Evolutionary conservation across 306 rosid genomes (phyloP).

Genomic region (Vigna hirtella): DNA sequence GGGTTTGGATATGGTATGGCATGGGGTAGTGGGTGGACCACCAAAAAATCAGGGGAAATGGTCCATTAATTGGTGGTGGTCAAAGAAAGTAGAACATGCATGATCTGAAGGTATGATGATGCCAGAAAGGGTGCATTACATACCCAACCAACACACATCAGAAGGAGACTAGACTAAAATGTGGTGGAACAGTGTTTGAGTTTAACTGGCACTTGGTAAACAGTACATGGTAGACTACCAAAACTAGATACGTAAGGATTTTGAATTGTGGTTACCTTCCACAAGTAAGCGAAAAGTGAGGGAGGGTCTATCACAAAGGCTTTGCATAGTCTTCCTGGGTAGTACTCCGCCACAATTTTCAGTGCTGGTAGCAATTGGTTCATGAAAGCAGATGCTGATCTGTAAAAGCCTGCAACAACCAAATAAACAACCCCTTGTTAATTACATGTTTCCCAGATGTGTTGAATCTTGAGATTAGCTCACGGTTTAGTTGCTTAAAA

Average conservation of each 20-base stretch:
- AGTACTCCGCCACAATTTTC: conserved; percentile 80
- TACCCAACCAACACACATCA: not conserved
- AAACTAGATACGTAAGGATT: conserved; percentile 33
- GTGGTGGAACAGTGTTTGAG: conserved; percentile 22
- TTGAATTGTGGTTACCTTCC: conserved; percentile 81
- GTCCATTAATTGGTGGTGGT: conserved; percentile 36
- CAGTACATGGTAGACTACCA: conserved; percentile 45
- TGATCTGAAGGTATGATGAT: conserved; percentile 29
- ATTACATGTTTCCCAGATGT: not conserved
- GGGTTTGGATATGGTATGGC: conserved; percentile 29
- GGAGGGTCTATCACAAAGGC: conserved; percentile 96
- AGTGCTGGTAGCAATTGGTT: conserved; percentile 69
- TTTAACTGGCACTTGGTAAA: conserved; percentile 31
- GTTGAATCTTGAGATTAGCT: not conserved
- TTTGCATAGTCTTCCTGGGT: conserved; percentile 73
- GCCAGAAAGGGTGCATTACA: conserved; percentile 21
- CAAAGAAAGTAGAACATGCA: conserved; percentile 40
- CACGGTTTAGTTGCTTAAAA: not conserved
- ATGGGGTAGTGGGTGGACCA: conserved; percentile 40
- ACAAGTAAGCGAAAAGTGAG: conserved; percentile 77
- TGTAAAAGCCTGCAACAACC: conserved; percentile 79
- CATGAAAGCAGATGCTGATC: conserved; percentile 93
- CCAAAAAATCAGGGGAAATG: conserved; percentile 41
- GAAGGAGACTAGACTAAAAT: not conserved
- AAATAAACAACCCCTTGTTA: not conserved